Base-by-base conservation (phyloP, 1,139 yeast genomes). In the Scheffersomyces quercinus region DNA sequence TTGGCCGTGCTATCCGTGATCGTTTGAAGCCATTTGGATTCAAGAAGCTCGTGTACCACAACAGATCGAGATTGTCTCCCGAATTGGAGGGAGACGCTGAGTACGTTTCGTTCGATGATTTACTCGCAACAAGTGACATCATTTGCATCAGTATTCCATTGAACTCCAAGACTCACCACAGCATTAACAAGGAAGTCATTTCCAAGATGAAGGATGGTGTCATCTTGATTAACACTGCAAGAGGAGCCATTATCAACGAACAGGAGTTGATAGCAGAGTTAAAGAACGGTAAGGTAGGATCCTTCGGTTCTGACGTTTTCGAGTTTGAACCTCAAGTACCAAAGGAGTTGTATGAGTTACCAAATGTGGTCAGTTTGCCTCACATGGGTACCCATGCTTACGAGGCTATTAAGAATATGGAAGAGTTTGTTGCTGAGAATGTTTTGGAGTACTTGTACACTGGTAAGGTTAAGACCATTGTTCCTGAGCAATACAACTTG, bases 301-400 rank as follows among this genome's bases (percentile, higher is more conserved):
- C 85, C 10, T 87, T 83, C 50, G 96, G 93, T 12, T 64, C 90
- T 35, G 97, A 90, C 61, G 97, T 90, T 29, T 86, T 81, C 64
- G 96, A 88, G 60, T 68, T 75, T 52, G 97, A 91, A 67, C 98
- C 98, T 6, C 55, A 79, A 49, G 83, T 82, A 14, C 75, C 84
- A 31, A 63, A 72, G 53, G 88, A 84, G 47, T 67, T 85, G 47
- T 65, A 77, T 39, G 68, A 70, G 13, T 60, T 79, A 54, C 81
- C 81, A 4, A 79, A 81, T 47, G 88, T 83, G 12, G 73, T 84
- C 10, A 75, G 85, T 35, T 70, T 85, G 53, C 95, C 95, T 14
- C 95, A 89, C 60, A 81, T 86, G 84, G 96, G 96, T 28, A 88
- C 96, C 0, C 83, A 80, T 60, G 74, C 93, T 2, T 61, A 65